Evolutionary conservation across 306 rosid genomes (phyloP).

Genomic region (Clitoria ternatea): DNA sequence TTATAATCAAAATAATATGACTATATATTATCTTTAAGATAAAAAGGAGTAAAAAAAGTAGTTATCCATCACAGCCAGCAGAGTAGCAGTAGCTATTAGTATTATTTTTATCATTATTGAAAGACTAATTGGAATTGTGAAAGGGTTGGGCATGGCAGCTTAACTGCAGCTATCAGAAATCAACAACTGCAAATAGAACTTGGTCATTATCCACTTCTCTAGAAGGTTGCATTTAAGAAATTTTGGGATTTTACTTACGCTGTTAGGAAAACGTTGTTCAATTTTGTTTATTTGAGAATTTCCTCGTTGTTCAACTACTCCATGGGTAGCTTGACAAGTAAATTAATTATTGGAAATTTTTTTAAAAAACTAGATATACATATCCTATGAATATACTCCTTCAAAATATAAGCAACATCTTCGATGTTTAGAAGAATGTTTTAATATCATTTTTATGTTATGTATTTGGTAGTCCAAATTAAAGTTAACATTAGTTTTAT

Average conservation of each 20-base stretch:
- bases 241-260: neutral
- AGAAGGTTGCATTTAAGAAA: neutral
- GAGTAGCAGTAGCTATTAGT: neutral
- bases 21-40: too few relatives aligned
- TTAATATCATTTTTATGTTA: neutral
- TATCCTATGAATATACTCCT: neutral
- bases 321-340: neutral
- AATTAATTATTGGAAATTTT: neutral
- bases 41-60: too few relatives aligned
- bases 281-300: neutral
- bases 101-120: neutral
- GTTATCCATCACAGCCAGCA: neutral
- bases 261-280: neutral
- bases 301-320: too few relatives aligned
- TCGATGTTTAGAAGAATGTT: neutral
- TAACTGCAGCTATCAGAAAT: slow-evolving; percentile 21
- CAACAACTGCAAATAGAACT: neutral
- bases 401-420: neutral
- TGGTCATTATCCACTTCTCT: neutral
- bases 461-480: neutral
- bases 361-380: neutral
- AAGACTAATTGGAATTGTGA: neutral
- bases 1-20: too few relatives aligned
- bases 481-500: neutral
- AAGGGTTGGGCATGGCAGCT: slow-evolving; percentile 12